Base-by-base conservation (phyloP, 2,329 filamentous ascomycete species). In the Ceratocystiopsis sp. region DNA sequence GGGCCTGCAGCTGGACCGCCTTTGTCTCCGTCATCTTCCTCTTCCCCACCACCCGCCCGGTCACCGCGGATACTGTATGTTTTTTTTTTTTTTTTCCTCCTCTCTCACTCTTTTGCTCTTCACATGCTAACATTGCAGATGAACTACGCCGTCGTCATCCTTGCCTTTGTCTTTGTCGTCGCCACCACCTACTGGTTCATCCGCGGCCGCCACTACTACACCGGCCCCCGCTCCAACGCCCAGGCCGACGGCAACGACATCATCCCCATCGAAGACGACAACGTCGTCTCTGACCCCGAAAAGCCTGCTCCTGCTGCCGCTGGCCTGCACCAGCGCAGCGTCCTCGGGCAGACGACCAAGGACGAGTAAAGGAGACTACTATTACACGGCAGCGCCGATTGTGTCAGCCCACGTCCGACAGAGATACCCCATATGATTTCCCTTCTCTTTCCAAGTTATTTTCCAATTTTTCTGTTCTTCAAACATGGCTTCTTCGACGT, bases 11-110 rank as follows among this genome's bases (percentile, higher is more conserved):
- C 16, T 73, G 69, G 69, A 71, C 67, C 2, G 45, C 64, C 1
- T 73, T 73, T 50, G 66, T 69, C 36, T 63, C 60, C 35, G 59
- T 71, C 49, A 71, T 73, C 47, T 72, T 73, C 57, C 53, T 73
- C 48, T 59, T 71, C 48, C 69, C 69, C 1, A 70, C 67, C 0
- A 55, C 55, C 12, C 55, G 57, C 45, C 69, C 69, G 0, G 66
- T 69, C 19, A 58, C 57, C 2, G 55, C 65, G 11, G 57, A 61
- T 25, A 70, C 25, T 29, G 25, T 29, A 29, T 29, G 25, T 29
- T 21, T 21, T 21, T 21, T 21, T 21, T 7, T 7, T 21, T 21
- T 21, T 7, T 7, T 21, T 21, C 19, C 19, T 21, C 19, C 19
- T n/a, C n/a, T 21, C 21, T 21, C 8, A 21, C 25, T 29, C 10